phyloP scores from a whole-genome alignment of 306 rosid genomes.

The Cucurbita moschata region DNA sequence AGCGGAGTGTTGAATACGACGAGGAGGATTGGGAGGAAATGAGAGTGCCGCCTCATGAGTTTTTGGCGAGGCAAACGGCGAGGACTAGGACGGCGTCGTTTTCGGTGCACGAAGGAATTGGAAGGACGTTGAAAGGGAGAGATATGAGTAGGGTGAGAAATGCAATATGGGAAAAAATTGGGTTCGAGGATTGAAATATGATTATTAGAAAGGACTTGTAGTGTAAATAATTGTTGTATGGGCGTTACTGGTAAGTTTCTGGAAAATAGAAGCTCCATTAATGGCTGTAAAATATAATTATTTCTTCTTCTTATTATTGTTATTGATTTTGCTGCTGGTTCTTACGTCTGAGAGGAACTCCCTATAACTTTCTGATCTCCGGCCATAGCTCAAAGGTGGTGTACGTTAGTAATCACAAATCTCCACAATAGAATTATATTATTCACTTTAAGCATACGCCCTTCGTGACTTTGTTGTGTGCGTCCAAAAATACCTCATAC shows the following conservation, averaged over 20 bases:
- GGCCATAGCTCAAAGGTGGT: too few relatives aligned
- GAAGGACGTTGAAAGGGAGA: slow-evolving; percentile 31
- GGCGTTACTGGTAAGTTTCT: too few relatives aligned
- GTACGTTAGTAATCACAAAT: accelerated
- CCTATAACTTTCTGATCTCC: too few relatives aligned
- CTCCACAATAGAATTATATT: too few relatives aligned
- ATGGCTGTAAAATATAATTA: too few relatives aligned
- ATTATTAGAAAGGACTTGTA: too few relatives aligned
- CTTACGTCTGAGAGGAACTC: too few relatives aligned
- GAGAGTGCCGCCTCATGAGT: slow-evolving; percentile 77
- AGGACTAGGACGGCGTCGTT: slow-evolving; percentile 65
- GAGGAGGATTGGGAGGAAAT: slow-evolving; percentile 13
- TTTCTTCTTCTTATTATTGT: too few relatives aligned
- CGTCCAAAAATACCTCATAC: accelerated
- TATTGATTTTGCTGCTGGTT: too few relatives aligned
- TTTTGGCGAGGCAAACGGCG: slow-evolving; percentile 53
- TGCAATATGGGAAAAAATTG: slow-evolving; percentile 82
- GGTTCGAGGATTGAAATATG: slow-evolving; percentile 42
- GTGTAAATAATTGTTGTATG: too few relatives aligned
- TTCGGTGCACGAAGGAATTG: slow-evolving; percentile 22
- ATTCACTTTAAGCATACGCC: too few relatives aligned
- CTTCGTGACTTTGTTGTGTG: accelerated
- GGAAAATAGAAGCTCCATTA: too few relatives aligned
- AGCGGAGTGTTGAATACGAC: slow-evolving; percentile 12
- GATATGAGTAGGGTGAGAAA: slow-evolving; percentile 83